These are phyloP conservation scores for Ascomycota sp. DNA, from an alignment of 2,329 filamentous ascomycete genomes.

Conservation along the genomic window DNA sequence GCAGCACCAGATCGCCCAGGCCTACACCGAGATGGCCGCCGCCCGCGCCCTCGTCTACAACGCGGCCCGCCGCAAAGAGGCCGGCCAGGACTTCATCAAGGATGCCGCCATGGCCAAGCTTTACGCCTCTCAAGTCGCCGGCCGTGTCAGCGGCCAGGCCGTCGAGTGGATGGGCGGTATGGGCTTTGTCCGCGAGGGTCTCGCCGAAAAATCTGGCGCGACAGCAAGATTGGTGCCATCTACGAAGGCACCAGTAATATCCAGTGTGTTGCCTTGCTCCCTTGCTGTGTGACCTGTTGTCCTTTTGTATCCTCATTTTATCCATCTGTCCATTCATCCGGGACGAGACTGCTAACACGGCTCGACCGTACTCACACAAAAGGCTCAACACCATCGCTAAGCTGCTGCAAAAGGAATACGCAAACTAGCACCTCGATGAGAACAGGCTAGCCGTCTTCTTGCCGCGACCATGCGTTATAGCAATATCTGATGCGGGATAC, in stretches of 20 bases:
- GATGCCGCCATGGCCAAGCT: slow-evolving; percentile 98
- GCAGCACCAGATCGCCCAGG: slow-evolving; percentile 96
- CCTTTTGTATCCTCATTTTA: neutral
- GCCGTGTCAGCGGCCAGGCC: slow-evolving; percentile 63
- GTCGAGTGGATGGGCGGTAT: slow-evolving; percentile 99
- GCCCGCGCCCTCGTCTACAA: slow-evolving; percentile 90
- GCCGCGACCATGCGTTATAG: too few species aligned
- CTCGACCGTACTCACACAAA: too few species aligned
- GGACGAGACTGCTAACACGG: too few species aligned
- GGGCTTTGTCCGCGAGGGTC: slow-evolving; percentile 91
- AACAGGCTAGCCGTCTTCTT: too few species aligned
- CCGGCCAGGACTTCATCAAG: slow-evolving; percentile 80
- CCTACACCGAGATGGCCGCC: slow-evolving; percentile 81
- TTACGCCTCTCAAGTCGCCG: slow-evolving; percentile 81
- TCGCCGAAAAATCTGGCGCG: slow-evolving; percentile 95
- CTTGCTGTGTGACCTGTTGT: neutral
- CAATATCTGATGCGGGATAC: too few species aligned
- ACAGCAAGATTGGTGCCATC: slow-evolving; percentile 96
- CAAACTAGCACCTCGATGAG: slow-evolving; percentile 12
- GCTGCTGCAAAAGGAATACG: slow-evolving; percentile 41
- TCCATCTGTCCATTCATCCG: too few species aligned
- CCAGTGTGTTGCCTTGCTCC: slow-evolving; percentile 24
- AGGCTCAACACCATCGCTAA: slow-evolving; percentile 45
- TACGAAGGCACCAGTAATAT: slow-evolving; percentile 82
- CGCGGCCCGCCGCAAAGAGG: slow-evolving; percentile 93